Evolutionary conservation across 768 basidiomycete species (phyloP), one percentile per base, ranked within the genome.

Genomic region (Serendipita sp.): DNA sequence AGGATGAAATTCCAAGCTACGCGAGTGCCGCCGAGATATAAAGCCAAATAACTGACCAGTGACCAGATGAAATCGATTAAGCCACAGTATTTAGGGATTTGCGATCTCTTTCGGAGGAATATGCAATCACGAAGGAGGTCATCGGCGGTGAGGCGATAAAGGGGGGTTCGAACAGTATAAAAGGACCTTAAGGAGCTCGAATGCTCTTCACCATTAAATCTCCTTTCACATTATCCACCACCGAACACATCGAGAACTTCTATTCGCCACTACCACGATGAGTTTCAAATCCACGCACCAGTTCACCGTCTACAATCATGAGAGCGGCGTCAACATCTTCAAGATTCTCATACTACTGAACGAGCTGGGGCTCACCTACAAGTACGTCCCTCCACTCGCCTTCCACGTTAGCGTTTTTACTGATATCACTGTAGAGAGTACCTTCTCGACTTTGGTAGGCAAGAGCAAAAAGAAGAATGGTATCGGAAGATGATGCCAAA

Each of bases 221-320:
- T 5, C 13, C 40, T 40, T 40, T 13, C 40, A 40, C 13, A 40
- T 6, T 13, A 40, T 40, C 40, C 13, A 40, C 40, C 13, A 5
- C 13, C 40, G 40, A 40, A 40, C 40, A 40, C 40, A 40, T 40
- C 40, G 40, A 40, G 13, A 5, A 40, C 23, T 40, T 31, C 48
- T 8, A 50, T 50, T 50, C 48, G 5, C 48, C 18, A 18, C n/a
- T 50, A 8, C 48, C 29, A 50, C 29, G 8, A 50, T 50, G 48
- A 18, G 18, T 45, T 1, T n/a, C 63, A 27, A 53, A 8, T 60
- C 55, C 33, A n/a, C 55, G 11, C 34, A 66, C 6, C 66, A 68
- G 53, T 67, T 68, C 65, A 67, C 68, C 46, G 65, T 66, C 44
- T 68, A 68, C 65, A 63, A 55, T 8, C 68, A 68, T 62, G 64